Evolutionary conservation across 1,139 yeast genomes (phyloP), one percentile per base, ranked within the genome.

Genomic region (Taphrina sp.): DNA sequence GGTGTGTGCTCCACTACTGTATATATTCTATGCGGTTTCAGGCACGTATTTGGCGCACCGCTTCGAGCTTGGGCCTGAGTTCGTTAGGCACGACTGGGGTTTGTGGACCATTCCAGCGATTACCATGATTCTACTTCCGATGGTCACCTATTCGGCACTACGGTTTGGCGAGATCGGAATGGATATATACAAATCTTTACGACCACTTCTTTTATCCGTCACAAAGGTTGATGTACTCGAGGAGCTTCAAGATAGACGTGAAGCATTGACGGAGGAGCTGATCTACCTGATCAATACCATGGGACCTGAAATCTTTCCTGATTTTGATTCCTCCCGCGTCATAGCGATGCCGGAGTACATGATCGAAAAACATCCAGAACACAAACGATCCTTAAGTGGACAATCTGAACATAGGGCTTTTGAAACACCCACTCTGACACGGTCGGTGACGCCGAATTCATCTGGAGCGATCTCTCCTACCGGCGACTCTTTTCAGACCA

Each of bases 161-260:
- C 76, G 86, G 22, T 82, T 89, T 56, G 97, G 98, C 52, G 98
- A 92, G 66, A 86, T 84, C 62, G 97, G 98, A 19, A 76, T 87
- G 79, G 97, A 92, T 67, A 75, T 87, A 52, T 79, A 85, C 69
- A 88, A 89, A 67, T 63, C 95, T 3, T 72, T 90, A 60, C 76
- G 89, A 61, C 96, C 97, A 0, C 72, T 90, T 51, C 84, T 88
- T 66, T 72, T 89, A 41, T 79, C 81, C 14, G 76, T 71, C 66
- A 76, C 76, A 64, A 49, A 49, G 34, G 20, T 28, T 23, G 54
- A 49, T n/a, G 26, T 49, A 16, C 75, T 88, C 41, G 74, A 75
- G 35, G 73, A 78, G 51, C 73, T 88, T 62, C 80, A 84, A 62
- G 64, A 71, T 24, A 74, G 76, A 19, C 73, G 96, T 54, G 70